These are phyloP conservation scores for Xylaria castorea DNA, from an alignment of 495 filamentous ascomycete species.

Conservation along the genomic window DNA sequence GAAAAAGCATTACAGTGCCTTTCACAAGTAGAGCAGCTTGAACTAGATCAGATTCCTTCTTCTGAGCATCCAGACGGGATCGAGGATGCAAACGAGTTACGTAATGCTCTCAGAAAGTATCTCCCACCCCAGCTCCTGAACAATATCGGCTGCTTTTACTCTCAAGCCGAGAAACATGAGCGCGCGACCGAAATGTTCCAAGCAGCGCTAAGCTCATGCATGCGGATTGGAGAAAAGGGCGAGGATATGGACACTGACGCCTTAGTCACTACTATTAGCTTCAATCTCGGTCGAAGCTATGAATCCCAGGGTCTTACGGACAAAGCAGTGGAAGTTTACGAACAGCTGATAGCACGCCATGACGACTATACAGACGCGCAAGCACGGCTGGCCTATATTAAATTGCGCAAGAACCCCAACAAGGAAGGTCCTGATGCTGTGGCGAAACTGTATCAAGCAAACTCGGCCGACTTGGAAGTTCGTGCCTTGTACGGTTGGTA, in stretches of 20 bases:
- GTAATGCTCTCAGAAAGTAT: slow-evolving; percentile 68
- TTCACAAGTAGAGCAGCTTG: slow-evolving; percentile 85
- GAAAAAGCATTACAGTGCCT: slow-evolving; percentile 93
- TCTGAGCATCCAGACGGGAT: slow-evolving; percentile 69
- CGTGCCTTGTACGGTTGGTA: slow-evolving; percentile 95
- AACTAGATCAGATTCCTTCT: slow-evolving; percentile 73
- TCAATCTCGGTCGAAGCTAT: slow-evolving; percentile 95
- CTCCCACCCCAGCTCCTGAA: slow-evolving; percentile 91
- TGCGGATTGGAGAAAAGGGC: slow-evolving; percentile 72
- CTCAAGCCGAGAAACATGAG: slow-evolving; percentile 80
- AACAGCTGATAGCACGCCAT: slow-evolving; percentile 81
- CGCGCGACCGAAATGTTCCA: slow-evolving; percentile 88
- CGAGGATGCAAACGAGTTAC: slow-evolving; percentile 64
- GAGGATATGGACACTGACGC: slow-evolving; percentile 81
- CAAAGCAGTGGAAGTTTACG: slow-evolving; percentile 85
- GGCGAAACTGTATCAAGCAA: slow-evolving; percentile 77
- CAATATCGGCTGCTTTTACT: slow-evolving; percentile 96
- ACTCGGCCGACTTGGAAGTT: slow-evolving; percentile 84
- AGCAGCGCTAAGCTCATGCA: slow-evolving; percentile 83
- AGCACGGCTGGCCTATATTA: slow-evolving; percentile 86
- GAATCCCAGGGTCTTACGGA: slow-evolving; percentile 82
- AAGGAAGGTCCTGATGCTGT: slow-evolving; percentile 88
- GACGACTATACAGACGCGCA: slow-evolving; percentile 89
- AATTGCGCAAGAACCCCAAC: slow-evolving; percentile 78
- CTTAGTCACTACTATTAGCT: slow-evolving; percentile 90